Evolutionary conservation across 177 flowering plant species (phyloP).

Genomic region (Vitis hybrid): DNA sequence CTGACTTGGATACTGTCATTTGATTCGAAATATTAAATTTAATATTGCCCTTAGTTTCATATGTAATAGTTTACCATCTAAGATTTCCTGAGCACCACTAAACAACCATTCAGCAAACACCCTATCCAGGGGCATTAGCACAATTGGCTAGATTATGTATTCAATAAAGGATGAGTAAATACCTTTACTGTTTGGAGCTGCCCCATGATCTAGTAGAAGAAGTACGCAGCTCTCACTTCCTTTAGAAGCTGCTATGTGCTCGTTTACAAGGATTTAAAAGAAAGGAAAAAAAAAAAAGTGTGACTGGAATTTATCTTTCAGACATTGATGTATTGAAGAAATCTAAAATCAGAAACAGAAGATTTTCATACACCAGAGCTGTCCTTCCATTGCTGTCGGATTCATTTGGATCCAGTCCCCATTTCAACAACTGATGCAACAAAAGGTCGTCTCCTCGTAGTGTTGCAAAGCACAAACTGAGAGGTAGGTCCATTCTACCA

Average conservation of each 20-base stretch:
- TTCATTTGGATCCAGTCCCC: constrained; percentile 89
- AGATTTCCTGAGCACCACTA: too few species aligned
- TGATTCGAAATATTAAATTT: too few species aligned
- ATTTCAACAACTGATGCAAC: constrained; percentile 66
- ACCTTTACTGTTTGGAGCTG: constrained; percentile 85
- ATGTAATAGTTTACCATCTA: too few species aligned
- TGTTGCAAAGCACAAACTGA: constrained; percentile 85
- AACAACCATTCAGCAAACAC: too few species aligned
- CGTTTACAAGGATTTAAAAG: constrained; percentile 17
- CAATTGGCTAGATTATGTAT: too few species aligned
- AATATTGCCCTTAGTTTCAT: too few species aligned
- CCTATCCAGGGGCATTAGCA: too few species aligned
- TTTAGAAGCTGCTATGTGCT: constrained; percentile 80
- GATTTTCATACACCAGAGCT: constrained; percentile 58
- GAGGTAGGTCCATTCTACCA: constrained; percentile 88
- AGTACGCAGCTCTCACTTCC: constrained; percentile 73
- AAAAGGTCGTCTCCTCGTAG: constrained; percentile 71
- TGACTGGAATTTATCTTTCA: background rate
- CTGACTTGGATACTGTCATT: too few species aligned
- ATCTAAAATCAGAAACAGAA: background rate
- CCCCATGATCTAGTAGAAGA: constrained; percentile 71
- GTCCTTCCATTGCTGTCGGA: constrained; percentile 77
- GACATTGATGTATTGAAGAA: background rate
- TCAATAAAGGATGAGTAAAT: constrained; percentile 1
- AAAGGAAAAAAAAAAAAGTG: background rate